Percentiles rank a stretch among this genome's conserved stretches.
These are phyloP conservation scores for Termitomyces sp. DNA, from an alignment of 768 basidiomycete species.

Conservation along the genomic window DNA sequence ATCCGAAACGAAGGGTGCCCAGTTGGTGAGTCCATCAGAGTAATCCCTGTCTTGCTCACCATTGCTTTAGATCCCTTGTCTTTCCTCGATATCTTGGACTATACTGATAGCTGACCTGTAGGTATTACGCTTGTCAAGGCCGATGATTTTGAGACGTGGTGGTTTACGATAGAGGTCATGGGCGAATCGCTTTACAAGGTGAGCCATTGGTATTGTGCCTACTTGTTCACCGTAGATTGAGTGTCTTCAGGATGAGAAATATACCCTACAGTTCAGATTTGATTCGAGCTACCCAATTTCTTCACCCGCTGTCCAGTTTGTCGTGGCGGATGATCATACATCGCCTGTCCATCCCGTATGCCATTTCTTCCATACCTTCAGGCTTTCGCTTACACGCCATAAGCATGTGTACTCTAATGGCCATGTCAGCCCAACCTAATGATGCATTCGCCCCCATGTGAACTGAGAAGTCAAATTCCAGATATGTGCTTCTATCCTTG, in stretches of 20 bases:
- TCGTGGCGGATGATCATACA: constrained; percentile 55
- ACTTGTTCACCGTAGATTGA: not conserved
- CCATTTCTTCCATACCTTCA: constrained; percentile 12
- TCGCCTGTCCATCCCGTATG: constrained; percentile 80
- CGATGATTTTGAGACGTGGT: constrained; percentile 76
- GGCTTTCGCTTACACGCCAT: constrained; percentile 5
- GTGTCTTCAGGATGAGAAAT: constrained; percentile 57
- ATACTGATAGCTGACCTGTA: constrained; percentile 20
- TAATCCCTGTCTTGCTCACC: not conserved
- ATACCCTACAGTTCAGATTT: constrained; percentile 79
- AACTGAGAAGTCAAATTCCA: constrained; percentile 22
- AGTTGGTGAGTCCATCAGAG: constrained; percentile 38
- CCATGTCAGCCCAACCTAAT: constrained; percentile 45
- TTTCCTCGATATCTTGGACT: not conserved
- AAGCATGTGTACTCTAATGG: constrained; percentile 88
- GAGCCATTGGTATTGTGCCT: constrained; percentile 8
- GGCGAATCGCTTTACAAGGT: constrained; percentile 81
- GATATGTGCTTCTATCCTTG: constrained; percentile 90
- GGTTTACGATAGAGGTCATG: constrained; percentile 75
- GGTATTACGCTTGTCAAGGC: constrained; percentile 73
- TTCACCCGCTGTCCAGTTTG: constrained; percentile 83
- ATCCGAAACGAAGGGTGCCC: constrained; percentile 64
- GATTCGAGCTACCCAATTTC: constrained; percentile 81
- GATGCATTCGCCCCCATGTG: not conserved
- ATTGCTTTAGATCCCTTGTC: not conserved